Base-by-base conservation (phyloP, 331 rosid species). In the Spiraea crenata region DNA sequence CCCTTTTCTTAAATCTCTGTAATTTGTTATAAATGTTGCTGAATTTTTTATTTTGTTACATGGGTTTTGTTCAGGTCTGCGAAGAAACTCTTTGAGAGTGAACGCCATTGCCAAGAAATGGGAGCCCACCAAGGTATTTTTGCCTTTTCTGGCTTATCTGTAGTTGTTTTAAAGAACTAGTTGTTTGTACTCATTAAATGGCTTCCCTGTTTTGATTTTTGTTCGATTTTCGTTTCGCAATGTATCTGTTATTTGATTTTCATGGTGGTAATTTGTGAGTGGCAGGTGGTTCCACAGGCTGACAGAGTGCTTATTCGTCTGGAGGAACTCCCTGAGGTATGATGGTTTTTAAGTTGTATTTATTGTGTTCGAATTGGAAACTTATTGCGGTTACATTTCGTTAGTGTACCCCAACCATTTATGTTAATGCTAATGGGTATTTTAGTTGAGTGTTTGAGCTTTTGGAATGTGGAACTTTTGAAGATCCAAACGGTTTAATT, bases 231-330 rank as follows among this genome's bases (percentile, higher is more conserved):
- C 14, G 37, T 48, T 63, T 34, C 13, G 54, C 10, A 48, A 16
- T 63, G 3, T 2, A 9, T 64, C 34, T 54, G 64, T 58, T 54
- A 34, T 34, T 70, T 52, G 49, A 6, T 42, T 57, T 66, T 63
- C 34, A 51, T 48, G 63, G 55, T 77, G 73, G 37, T 82, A 20
- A 34, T 58, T 75, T 73, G 48, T 72, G 73, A 17, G 11, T 59
- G 63, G 76, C 84, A 93, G 98, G 97, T 93, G 63, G 86, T 86
- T 62, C 98, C 98, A 1, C 97, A 90, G 83, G 96, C 91, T 75
- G 97, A 93, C 75, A 87, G 96, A 77, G 98, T 93, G 70, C 96
- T 93, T 68, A 69, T 93, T 80, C 97, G 96, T 77, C 81, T 93
- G 34, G 95, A 90, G 80, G 78, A 83, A 69, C 85, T 84, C 46